phyloP scores from a whole-genome alignment of 352 stramenopile species.

The Globisporangium canariense region DNA sequence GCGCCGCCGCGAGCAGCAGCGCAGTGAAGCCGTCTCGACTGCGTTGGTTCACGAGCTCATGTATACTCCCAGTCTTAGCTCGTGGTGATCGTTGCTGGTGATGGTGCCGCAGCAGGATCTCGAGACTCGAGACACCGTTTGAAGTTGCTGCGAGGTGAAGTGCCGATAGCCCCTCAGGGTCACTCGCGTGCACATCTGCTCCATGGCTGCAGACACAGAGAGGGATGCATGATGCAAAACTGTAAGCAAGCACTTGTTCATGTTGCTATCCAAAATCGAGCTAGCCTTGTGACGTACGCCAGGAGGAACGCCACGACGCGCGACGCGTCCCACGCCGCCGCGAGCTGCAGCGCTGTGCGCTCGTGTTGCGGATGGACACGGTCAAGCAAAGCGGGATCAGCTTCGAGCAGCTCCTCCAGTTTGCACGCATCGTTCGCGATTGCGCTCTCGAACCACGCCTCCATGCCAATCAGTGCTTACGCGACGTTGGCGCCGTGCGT shows the following conservation, averaged over 20 bases:
- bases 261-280: not conserved
- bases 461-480: not conserved
- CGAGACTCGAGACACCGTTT: slow-evolving; percentile 9
- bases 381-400: slow-evolving; percentile 1
- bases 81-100: not conserved
- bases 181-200: slow-evolving; percentile 6
- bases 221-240: not conserved
- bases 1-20: slow-evolving; percentile 12
- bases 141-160: slow-evolving; percentile 16
- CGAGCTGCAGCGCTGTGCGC: slow-evolving; percentile 19
- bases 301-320: slow-evolving; percentile 12
- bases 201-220: slow-evolving; percentile 2
- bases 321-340: slow-evolving; percentile 16
- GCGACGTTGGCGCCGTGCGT: not conserved
- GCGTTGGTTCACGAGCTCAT: slow-evolving; percentile 4
- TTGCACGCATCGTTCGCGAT: not conserved
- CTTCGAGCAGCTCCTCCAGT: not conserved
- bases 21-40: slow-evolving; percentile 18
- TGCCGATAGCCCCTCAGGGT: slow-evolving; percentile 15
- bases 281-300: slow-evolving; percentile 1
- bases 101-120: slow-evolving; percentile 7
- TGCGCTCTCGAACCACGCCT: not conserved
- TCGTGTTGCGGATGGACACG: slow-evolving; percentile 6
- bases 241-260: not conserved
- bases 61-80: not conserved